These are phyloP conservation scores for Stagonosporopsis chrysanthemi DNA, from an alignment of 2,329 filamentous ascomycete genomes.

Conservation along the genomic window DNA sequence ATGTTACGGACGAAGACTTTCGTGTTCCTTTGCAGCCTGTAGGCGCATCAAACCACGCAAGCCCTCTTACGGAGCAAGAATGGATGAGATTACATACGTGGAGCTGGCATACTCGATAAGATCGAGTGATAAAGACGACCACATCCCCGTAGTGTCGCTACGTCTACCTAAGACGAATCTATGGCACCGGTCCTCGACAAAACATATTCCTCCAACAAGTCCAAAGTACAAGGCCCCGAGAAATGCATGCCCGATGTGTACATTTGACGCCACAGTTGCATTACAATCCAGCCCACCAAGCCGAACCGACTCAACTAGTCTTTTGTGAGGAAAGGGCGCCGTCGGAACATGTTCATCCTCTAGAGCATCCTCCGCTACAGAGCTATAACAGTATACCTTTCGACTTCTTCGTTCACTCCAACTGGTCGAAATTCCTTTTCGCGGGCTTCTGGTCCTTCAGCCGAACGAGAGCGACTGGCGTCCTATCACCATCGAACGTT, in stretches of 20 bases:
- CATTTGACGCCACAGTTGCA: background rate
- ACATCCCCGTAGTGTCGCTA: background rate
- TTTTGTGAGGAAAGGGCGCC: background rate
- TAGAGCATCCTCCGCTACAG: background rate
- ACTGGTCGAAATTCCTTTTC: background rate
- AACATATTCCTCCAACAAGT: background rate
- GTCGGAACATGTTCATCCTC: no score
- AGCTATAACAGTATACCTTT: background rate
- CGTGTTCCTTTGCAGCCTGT: constrained; percentile 6
- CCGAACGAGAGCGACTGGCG: constrained; percentile 22
- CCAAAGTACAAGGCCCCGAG: background rate
- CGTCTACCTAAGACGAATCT: background rate
- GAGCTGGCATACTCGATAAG: constrained; percentile 14
- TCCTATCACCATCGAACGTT: constrained; percentile 6
- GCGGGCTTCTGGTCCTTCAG: constrained; percentile 8
- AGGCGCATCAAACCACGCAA: constrained; percentile 3
- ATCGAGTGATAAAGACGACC: background rate
- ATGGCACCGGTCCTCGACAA: background rate
- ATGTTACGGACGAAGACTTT: constrained; percentile 19
- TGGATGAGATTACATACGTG: constrained; percentile 16
- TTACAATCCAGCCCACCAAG: background rate
- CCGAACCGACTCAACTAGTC: background rate
- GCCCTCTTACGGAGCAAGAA: constrained; percentile 12
- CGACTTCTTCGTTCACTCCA: background rate
- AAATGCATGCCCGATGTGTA: background rate